Evolutionary conservation across 2,329 filamentous ascomycete genomes (phyloP).

Genomic region (Penicillium sp.): DNA sequence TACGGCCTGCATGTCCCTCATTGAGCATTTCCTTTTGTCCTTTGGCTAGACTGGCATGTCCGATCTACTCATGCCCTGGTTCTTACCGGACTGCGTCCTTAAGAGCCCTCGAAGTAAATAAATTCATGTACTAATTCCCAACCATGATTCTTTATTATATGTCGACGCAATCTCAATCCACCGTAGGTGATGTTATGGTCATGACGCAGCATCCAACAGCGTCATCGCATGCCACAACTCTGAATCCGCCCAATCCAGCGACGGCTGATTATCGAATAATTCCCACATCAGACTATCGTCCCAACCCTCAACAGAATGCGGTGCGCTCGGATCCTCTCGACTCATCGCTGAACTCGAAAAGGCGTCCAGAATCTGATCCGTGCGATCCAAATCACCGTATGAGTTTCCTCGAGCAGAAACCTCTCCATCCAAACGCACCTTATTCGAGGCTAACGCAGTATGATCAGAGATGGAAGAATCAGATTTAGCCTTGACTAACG

Average conservation of each 20-base stretch:
- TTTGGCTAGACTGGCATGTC: constrained; percentile 23
- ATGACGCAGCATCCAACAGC: constrained; percentile 7
- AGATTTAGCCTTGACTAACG: constrained; percentile 12
- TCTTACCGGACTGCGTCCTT: constrained; percentile 20
- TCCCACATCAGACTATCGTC: constrained; percentile 24
- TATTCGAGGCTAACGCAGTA: no score
- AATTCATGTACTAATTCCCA: constrained; percentile 15
- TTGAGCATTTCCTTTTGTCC: constrained; percentile 15
- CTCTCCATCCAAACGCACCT: no score
- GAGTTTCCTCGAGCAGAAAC: no score
- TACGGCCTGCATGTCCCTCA: constrained; percentile 19
- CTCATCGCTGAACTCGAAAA: constrained; percentile 4
- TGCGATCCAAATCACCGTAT: constrained; percentile 7
- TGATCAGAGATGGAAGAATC: no score
- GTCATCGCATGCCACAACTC: constrained; percentile 19
- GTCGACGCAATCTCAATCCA: background rate
- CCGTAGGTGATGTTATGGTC: background rate
- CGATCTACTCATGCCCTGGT: constrained; percentile 2
- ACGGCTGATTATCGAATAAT: constrained; percentile 22
- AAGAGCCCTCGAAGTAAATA: constrained; percentile 20
- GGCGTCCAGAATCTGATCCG: background rate
- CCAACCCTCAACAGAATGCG: constrained; percentile 15
- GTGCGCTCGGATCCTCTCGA: constrained; percentile 1
- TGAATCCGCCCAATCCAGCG: constrained; percentile 21
- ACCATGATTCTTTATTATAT: background rate